phyloP scores from a whole-genome alignment of 73 alveolate species.

The Breviolum minutum region DNA sequence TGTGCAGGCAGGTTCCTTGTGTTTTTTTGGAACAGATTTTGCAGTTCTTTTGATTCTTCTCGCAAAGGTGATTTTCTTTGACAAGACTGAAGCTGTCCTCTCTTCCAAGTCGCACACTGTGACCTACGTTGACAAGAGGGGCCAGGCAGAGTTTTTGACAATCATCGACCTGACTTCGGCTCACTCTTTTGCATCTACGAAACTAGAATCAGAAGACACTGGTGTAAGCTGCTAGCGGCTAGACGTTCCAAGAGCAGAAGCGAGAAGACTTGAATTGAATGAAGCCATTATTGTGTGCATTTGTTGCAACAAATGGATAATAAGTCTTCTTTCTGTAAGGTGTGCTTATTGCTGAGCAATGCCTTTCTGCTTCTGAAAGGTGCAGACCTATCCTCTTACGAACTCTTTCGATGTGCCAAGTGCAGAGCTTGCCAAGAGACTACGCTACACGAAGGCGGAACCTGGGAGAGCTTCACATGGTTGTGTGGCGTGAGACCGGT shows the following conservation, averaged over 20 bases:
- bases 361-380: constrained; percentile 31
- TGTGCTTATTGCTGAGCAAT: no score
- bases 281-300: not conserved
- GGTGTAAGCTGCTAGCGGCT: no score
- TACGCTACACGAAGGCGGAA: constrained; percentile 96
- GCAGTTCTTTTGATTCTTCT: not conserved
- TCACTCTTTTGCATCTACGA: no score
- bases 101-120: constrained; percentile 97
- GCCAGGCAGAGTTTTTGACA: constrained; percentile 23
- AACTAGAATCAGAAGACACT: not conserved
- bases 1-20: constrained; percentile 91
- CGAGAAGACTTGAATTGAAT: no score
- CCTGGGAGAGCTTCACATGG: not conserved
- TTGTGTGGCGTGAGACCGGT: not conserved
- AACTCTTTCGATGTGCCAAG: constrained; percentile 96
- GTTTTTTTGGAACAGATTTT: not conserved
- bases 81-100: constrained; percentile 97
- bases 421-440: constrained; percentile 97
- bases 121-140: constrained; percentile 97
- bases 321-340: no score
- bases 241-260: no score
- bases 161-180: not conserved
- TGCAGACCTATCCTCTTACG: constrained; percentile 96
- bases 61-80: constrained; percentile 96
- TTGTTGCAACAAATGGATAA: not conserved